Evolutionary conservation across 2,329 filamentous ascomycete genomes (phyloP).

Genomic region (Neofusicoccum sp.): DNA sequence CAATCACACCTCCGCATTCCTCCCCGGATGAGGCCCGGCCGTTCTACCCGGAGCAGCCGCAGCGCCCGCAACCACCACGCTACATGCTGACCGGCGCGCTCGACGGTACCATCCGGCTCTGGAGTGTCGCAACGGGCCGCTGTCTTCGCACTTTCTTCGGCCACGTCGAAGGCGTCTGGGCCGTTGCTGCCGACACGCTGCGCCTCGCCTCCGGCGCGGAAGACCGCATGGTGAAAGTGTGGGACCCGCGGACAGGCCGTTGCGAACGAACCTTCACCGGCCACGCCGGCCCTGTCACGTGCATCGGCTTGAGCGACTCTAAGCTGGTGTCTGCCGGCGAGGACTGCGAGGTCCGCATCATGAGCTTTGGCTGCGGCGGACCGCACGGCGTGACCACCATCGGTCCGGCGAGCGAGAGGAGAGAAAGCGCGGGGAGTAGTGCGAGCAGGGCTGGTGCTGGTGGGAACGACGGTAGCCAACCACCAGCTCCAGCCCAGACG

Average conservation of each 20-base stretch:
- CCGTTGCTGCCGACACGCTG: conserved; percentile 83
- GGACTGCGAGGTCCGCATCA: conserved; percentile 84
- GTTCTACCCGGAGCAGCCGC: conserved; percentile 59
- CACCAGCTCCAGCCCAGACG: not conserved
- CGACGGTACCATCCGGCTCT: conserved; percentile 88
- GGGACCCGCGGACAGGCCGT: conserved; percentile 89
- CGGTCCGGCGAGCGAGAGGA: conserved; percentile 4
- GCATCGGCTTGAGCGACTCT: conserved; percentile 86
- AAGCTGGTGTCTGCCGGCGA: conserved; percentile 90
- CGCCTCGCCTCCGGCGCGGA: conserved; percentile 88
- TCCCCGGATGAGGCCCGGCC: conserved; percentile 22
- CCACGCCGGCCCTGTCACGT: conserved; percentile 88
- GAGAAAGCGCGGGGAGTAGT: not conserved
- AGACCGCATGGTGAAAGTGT: conserved; percentile 93
- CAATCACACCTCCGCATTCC: conserved; percentile 22
- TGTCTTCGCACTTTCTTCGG: conserved; percentile 94
- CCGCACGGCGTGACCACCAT: conserved; percentile 14
- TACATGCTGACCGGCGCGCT: conserved; percentile 94
- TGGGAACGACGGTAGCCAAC: not conserved
- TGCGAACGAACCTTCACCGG: conserved; percentile 92
- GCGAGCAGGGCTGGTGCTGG: not conserved
- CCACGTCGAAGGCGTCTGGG: conserved; percentile 95
- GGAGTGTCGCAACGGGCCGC: conserved; percentile 81
- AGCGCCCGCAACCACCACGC: conserved; percentile 74
- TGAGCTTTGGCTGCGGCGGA: conserved; percentile 27